Base-by-base conservation (phyloP, 441 rosid genomes). In the Croton laevigatus region DNA sequence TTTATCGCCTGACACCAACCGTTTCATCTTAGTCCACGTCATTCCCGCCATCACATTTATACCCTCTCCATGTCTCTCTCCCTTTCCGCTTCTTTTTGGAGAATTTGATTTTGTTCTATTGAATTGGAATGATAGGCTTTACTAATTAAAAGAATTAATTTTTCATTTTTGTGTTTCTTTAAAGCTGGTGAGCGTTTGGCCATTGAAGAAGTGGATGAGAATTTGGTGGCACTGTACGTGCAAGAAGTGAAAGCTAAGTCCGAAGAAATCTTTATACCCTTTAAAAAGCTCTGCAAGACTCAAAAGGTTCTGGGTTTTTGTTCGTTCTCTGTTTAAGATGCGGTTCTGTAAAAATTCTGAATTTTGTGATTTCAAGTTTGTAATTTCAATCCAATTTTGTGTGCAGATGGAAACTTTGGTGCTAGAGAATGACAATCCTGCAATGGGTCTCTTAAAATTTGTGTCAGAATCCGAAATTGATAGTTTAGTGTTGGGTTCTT, bases 401-500 rank as follows among this genome's bases (percentile, higher is more conserved):
- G 73, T 48, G 10, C 67, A 91, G 94, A 76, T 91, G 79, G 91
- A 90, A 72, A 86, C 89, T 61, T 19, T 90, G 70, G 87, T 88
- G 73, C 78, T 91, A 32, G 93, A 82, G 79, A 82, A 82, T 76
- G 92, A 87, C 16, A 76, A 87, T 71, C 93, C 98, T 23, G 90
- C 97, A 0, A 61, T 66, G 46, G 96, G 84, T 6, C 92, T 94
- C 78, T 52, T 87, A 65, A 69, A 75, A 71, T 91, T 78, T 69
- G 73, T 83, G 6, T 78, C 83, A 48, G 81, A 81, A 71, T 73
- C 83, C 14, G 76, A 87, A 71, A 82, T 90, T 65, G 68, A 76
- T 53, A 71, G 77, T 83, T 82, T 89, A 73, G 93, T 91, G 44
- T 75, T 89, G 88, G 97, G 97, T 51, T 91, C 98, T 38, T 87